These are phyloP conservation scores for Lactifluus echinatus DNA, from an alignment of 768 basidiomycete genomes.

Conservation along the genomic window DNA sequence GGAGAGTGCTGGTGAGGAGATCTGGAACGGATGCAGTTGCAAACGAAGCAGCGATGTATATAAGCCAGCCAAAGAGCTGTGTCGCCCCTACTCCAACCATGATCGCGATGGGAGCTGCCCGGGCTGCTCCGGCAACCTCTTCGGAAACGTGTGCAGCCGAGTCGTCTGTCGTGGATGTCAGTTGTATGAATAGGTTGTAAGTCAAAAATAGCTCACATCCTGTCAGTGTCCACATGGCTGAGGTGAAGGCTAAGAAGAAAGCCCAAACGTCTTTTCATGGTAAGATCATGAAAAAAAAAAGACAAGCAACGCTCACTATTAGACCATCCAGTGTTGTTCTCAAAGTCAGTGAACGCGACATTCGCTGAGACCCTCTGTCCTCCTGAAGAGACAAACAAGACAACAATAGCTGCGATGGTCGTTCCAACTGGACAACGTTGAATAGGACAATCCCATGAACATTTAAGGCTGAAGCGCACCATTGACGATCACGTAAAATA, in stretches of 20 bases:
- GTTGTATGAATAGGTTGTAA: neutral
- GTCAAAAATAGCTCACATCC: slow-evolving; percentile 42
- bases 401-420: slow-evolving; percentile 51
- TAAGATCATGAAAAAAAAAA: neutral
- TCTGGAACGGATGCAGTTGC: slow-evolving; percentile 47
- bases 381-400: slow-evolving; percentile 49
- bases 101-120: slow-evolving; percentile 62
- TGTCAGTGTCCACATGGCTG: slow-evolving; percentile 75
- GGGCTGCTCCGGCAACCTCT: slow-evolving; percentile 56
- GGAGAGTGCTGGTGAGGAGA: slow-evolving; percentile 40
- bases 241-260: slow-evolving; percentile 61
- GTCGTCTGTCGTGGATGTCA: slow-evolving; percentile 40
- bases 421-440: slow-evolving; percentile 43
- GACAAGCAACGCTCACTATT: slow-evolving; percentile 36
- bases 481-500: slow-evolving; percentile 62
- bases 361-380: slow-evolving; percentile 48
- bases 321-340: slow-evolving; percentile 64
- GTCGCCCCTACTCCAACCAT: slow-evolving; percentile 54
- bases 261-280: slow-evolving; percentile 55
- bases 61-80: slow-evolving; percentile 55
- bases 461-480: slow-evolving; percentile 30
- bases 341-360: slow-evolving; percentile 60
- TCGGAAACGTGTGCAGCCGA: slow-evolving; percentile 72
- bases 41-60: slow-evolving; percentile 57
- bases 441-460: neutral